Evolutionary conservation across 208 protist genomes (phyloP), one percentile per base, ranked within the genome.

Genomic region (Trypanosoma rangeli): DNA sequence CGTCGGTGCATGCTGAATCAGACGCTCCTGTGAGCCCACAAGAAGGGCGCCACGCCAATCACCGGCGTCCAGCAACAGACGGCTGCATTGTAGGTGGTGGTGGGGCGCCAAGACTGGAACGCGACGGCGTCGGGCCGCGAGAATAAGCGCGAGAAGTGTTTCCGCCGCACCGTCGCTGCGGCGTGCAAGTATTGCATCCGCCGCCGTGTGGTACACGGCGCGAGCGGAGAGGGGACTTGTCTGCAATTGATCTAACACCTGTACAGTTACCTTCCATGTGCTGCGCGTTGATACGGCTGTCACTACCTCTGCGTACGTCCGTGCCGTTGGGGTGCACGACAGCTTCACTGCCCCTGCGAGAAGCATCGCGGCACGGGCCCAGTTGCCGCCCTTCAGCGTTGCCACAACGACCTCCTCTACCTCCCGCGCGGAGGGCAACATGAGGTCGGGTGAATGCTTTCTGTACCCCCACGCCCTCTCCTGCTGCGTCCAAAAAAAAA

Each of bases 281-380:
- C 83, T 76, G 39, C 73, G 64, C 3, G 50, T 80, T 5, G 85
- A 55, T 1, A 76, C 73, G 22, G 83, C 70, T 12, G 70, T 37
- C 20, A 94, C 73, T 20, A 87, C 76, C 28, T 81, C 58, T 22
- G 75, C 76, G 54, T 94, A 94, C 31, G 89, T 92, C 28, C 86
- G 74, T 33, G 84, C 50, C 1, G 86, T 82, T 3, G 89, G 89
- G 29, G 90, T 80, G 52, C 82, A 89, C 39, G 65, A 68, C 31
- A 90, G 78, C 24, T 70, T 56, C 4, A 89, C 44, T 5, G 89
- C 82, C 20, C 89, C 89, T 1, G 73, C 57, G 22, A 94, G 73
- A 18, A 94, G 80, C 15, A 57, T 56, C 1, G 80, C 50, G 3
- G 84, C 89, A 57, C 70, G 82, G 44, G 71, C 65, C 78, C 84